phyloP scores from a whole-genome alignment of 306 rosid genomes.

The Vicia faba region DNA sequence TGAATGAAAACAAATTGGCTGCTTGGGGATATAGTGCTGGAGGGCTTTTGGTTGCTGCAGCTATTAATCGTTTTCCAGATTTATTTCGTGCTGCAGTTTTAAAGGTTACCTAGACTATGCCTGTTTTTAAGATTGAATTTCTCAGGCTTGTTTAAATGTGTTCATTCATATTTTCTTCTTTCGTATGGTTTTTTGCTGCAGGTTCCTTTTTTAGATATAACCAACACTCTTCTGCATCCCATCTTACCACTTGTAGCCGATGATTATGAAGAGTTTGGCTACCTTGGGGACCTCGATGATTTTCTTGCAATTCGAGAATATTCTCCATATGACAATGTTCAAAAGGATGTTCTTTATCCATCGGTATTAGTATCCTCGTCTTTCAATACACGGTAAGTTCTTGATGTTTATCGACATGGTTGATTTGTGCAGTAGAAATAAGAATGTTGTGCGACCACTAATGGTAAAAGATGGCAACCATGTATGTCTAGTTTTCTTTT shows the following conservation, averaged over 20 bases:
- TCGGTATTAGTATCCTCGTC: constrained; percentile 75
- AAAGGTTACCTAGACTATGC: constrained; percentile 53
- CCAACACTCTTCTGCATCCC: constrained; percentile 84
- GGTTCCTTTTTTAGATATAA: constrained; percentile 90
- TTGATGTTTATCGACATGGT: not conserved
- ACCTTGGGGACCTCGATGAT: constrained; percentile 76
- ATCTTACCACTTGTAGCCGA: constrained; percentile 70
- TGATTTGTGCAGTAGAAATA: constrained; percentile 20
- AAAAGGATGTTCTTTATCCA: constrained; percentile 72
- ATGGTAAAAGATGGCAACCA: constrained; percentile 14
- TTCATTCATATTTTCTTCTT: constrained; percentile 15
- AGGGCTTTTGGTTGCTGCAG: constrained; percentile 91
- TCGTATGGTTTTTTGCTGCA: constrained; percentile 44
- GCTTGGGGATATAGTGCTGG: constrained; percentile 92
- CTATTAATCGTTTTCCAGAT: constrained; percentile 75
- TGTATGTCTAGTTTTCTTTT: not conserved
- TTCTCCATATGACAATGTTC: constrained; percentile 92
- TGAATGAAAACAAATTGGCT: constrained; percentile 77
- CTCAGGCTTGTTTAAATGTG: constrained; percentile 30
- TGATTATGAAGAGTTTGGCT: constrained; percentile 93
- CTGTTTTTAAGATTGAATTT: constrained; percentile 23
- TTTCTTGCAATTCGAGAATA: constrained; percentile 75
- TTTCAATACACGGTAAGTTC: constrained; percentile 76
- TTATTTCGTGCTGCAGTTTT: constrained; percentile 81
- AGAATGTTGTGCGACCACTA: not conserved